Evolutionary conservation across 805 yeast species (phyloP).

Genomic region (Saturnispora ahearnii): DNA sequence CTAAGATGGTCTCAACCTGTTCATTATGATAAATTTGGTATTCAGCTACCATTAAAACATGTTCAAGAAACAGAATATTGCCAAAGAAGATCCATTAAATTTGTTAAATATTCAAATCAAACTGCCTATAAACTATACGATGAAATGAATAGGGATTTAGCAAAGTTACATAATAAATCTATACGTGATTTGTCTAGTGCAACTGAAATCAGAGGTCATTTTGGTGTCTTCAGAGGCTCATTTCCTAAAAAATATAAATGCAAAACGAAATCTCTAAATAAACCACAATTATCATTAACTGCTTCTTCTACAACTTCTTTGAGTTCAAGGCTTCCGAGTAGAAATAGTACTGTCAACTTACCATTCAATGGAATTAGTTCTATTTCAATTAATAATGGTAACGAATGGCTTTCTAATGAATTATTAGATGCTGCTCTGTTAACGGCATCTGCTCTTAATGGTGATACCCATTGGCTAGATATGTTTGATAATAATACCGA

Average conservation of each 20-base stretch:
- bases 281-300: background rate
- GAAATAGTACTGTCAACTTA: background rate
- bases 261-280: background rate
- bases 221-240: slow-evolving; percentile 65
- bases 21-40: slow-evolving; percentile 39
- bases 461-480: slow-evolving; percentile 51
- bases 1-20: slow-evolving; percentile 67
- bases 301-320: background rate
- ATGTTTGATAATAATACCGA: slow-evolving; percentile 31
- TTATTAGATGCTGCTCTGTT: slow-evolving; percentile 61
- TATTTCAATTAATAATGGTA: slow-evolving; percentile 28
- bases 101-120: slow-evolving; percentile 60
- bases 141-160: slow-evolving; percentile 69
- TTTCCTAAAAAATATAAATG: slow-evolving; percentile 13
- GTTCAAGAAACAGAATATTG: slow-evolving; percentile 40
- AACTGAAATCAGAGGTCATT: slow-evolving; percentile 49
- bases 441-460: slow-evolving; percentile 63
- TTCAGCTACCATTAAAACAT: slow-evolving; percentile 27
- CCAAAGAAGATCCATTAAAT: slow-evolving; percentile 63
- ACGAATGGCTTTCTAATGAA: slow-evolving; percentile 65
- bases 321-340: background rate
- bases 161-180: slow-evolving; percentile 41
- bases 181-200: slow-evolving; percentile 30
- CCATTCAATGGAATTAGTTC: background rate
- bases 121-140: slow-evolving; percentile 60